phyloP scores from a whole-genome alignment of 257 asterid genomes.

The Capsicum pubescens region DNA sequence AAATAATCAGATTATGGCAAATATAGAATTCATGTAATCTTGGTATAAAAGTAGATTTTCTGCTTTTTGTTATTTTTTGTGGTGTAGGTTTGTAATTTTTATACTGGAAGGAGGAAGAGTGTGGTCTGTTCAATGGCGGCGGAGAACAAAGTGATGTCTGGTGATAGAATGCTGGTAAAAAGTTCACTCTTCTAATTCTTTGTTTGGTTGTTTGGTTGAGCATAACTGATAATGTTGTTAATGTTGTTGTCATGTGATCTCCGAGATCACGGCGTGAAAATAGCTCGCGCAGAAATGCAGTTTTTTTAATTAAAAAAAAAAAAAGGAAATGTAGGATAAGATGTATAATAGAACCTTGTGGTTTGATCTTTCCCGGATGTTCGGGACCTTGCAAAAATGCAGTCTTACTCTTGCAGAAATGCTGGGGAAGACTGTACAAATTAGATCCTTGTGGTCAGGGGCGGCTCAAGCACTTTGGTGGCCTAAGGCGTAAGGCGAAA shows the following conservation, averaged over 20 bases:
- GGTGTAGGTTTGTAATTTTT: not conserved
- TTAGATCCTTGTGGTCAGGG: too few species aligned
- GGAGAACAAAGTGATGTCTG: slow-evolving; percentile 54
- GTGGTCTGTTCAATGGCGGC: slow-evolving; percentile 54
- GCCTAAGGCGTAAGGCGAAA: too few species aligned
- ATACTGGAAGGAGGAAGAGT: slow-evolving; percentile 44
- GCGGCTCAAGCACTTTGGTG: too few species aligned
- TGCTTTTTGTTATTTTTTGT: not conserved
- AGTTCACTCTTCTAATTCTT: not conserved
- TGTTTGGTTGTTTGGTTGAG: not conserved
- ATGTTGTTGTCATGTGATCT: not conserved
- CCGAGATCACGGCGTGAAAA: not conserved
- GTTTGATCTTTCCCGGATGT: too few species aligned
- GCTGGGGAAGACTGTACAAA: too few species aligned
- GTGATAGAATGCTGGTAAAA: slow-evolving; percentile 80
- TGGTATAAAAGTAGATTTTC: not conserved
- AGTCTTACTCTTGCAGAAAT: too few species aligned
- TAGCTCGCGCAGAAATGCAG: too few species aligned
- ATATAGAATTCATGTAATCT: not conserved
- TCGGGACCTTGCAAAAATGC: too few species aligned
- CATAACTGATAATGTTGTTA: not conserved
- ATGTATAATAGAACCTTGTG: too few species aligned
- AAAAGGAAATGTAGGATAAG: too few species aligned
- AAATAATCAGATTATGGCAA: not conserved
- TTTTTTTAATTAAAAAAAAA: too few species aligned